Evolutionary conservation across 208 protist genomes (phyloP).

Genomic region (Blastocrithidia nonstop): DNA sequence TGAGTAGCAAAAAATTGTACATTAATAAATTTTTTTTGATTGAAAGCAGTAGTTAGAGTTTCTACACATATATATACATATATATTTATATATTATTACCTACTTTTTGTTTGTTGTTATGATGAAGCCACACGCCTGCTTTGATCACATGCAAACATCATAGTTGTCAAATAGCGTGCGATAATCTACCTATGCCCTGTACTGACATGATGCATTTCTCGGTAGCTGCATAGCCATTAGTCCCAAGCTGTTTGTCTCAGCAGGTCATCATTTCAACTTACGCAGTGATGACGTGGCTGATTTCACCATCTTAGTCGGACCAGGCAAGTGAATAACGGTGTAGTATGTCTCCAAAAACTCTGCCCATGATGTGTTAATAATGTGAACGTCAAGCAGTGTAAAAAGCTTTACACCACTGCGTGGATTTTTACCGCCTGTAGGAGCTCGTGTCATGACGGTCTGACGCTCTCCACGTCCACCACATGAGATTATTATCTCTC

Average conservation of each 20-base stretch:
- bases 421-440: slow-evolving; percentile 34
- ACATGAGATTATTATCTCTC: slow-evolving; percentile 58
- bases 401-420: slow-evolving; percentile 19
- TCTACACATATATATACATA: background rate
- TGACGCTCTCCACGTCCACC: slow-evolving; percentile 66
- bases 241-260: slow-evolving; percentile 34
- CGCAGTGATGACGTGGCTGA: slow-evolving; percentile 64
- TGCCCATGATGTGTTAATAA: slow-evolving; percentile 37
- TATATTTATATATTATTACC: background rate
- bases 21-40: too few species aligned
- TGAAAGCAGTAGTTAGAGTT: too few species aligned
- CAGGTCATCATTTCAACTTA: slow-evolving; percentile 70
- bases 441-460: slow-evolving; percentile 45
- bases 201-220: slow-evolving; percentile 55
- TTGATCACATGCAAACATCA: slow-evolving; percentile 15
- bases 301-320: slow-evolving; percentile 36
- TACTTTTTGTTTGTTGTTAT: slow-evolving; percentile 1
- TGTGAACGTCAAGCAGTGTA: slow-evolving; percentile 43
- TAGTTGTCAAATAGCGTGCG: slow-evolving; percentile 15
- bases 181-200: slow-evolving; percentile 44
- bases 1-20: too few species aligned
- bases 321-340: slow-evolving; percentile 14
- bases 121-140: slow-evolving; percentile 35
- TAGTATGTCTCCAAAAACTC: slow-evolving; percentile 51
- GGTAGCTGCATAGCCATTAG: slow-evolving; percentile 64